Conservation (phyloP, 805 yeast species). For the Hanseniaspora lindneri region DNA sequence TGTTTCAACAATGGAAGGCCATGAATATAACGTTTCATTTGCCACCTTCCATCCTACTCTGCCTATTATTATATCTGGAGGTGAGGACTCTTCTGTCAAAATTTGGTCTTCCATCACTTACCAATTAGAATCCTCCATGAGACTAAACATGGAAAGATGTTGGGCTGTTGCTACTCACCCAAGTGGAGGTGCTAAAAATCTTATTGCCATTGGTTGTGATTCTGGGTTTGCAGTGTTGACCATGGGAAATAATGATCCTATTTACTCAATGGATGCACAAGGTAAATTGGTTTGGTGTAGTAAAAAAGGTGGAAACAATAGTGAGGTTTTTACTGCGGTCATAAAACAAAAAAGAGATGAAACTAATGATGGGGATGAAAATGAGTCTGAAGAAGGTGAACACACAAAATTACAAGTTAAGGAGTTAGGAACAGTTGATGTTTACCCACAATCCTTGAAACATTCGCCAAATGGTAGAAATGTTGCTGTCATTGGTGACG, state of each 20-base stretch:
- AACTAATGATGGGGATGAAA: constrained; percentile 32
- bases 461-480: constrained; percentile 97
- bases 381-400: constrained; percentile 70
- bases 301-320: constrained; percentile 39
- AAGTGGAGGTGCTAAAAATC: constrained; percentile 46
- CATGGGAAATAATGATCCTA: constrained; percentile 88
- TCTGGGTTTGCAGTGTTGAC: constrained; percentile 83
- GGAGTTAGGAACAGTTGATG: constrained; percentile 88
- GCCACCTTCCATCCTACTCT: constrained; percentile 97
- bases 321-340: constrained; percentile 71
- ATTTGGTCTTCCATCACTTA: constrained; percentile 93
- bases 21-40: constrained; percentile 84
- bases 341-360: constrained; percentile 43
- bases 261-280: constrained; percentile 80
- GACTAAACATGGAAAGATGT: constrained; percentile 85
- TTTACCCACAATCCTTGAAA: constrained; percentile 72
- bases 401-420: constrained; percentile 53
- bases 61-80: constrained; percentile 88
- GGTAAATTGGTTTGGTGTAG: constrained; percentile 82
- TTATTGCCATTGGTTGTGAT: constrained; percentile 87
- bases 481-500: constrained; percentile 95
- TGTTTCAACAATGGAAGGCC: constrained; percentile 91
- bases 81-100: constrained; percentile 89
- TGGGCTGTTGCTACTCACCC: constrained; percentile 84
- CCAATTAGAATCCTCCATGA: constrained; percentile 81